Evolutionary conservation across 1,139 yeast genomes (phyloP).

Genomic region (Hyphopichia buzzinii): DNA sequence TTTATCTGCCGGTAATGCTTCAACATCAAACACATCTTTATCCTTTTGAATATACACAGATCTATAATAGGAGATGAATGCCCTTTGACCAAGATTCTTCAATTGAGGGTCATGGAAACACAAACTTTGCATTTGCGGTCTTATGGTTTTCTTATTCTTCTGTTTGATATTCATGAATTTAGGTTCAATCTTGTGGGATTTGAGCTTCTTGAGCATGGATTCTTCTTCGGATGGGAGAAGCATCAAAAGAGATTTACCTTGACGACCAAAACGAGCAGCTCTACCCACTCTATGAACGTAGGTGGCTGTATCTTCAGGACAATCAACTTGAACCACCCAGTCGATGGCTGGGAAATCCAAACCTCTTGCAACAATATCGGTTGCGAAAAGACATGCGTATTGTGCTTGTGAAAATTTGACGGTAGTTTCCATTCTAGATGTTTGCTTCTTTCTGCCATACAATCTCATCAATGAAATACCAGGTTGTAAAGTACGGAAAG

Average conservation of each 20-base stretch:
- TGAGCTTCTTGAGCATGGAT: conserved; percentile 67
- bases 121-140: conserved; percentile 81
- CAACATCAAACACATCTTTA: conserved; percentile 77
- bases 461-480: conserved; percentile 90
- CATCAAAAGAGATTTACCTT: conserved; percentile 83
- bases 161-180: conserved; percentile 73
- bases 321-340: conserved; percentile 95
- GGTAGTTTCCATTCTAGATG: conserved; percentile 87
- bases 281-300: conserved; percentile 97
- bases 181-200: conserved; percentile 63
- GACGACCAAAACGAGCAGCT: conserved; percentile 89
- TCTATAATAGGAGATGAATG: conserved; percentile 85
- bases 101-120: conserved; percentile 90
- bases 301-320: conserved; percentile 94
- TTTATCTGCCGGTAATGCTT: conserved; percentile 73
- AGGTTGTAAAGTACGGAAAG: conserved; percentile 89
- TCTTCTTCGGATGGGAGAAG: conserved; percentile 81
- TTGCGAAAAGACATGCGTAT: conserved; percentile 86
- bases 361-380: conserved; percentile 97
- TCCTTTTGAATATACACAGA: conserved; percentile 86
- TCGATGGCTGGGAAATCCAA: conserved; percentile 96
- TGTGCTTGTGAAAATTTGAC: conserved; percentile 82
- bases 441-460: conserved; percentile 95
- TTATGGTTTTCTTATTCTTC: conserved; percentile 73
- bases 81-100: conserved; percentile 92